Evolutionary conservation across 1,284 basidiomycete genomes (phyloP), one percentile per base, ranked within the genome.

Genomic region (Paramarasmius palmivorus): DNA sequence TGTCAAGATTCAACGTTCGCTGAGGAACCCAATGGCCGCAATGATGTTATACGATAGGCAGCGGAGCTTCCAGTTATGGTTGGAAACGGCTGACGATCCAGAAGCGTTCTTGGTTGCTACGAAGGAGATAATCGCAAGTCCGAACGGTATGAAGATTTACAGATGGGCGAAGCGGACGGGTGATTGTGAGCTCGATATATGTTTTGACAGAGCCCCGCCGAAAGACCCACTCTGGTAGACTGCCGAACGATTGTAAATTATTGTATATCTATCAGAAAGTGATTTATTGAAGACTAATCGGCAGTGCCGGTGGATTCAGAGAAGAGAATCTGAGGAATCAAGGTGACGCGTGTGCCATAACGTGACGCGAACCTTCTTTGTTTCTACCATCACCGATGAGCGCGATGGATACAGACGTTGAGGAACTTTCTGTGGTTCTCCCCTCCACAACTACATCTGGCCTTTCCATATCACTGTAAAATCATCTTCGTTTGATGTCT

Each of bases 381-480:
- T 35, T 12, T 17, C 19, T 34, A 23, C 25, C 54, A 74, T 29
- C 15, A n/a, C 25, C 60, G 44, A 87, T 87, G 83, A 81, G 73
- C 62, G 79, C 83, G 45, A 90, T 90, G 88, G 88, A 91, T 52
- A 84, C 85, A 38, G 88, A 90, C 61, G 35, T 50, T 19, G 55
- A 53, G 25, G 88, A 89, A 56, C 71, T 82, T 19, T 79, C 87
- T 22, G 85, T 90, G 20, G 85, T 91, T 19, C 72, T 90, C 4
- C 80, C 88, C 23, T 79, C 86, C 2, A 81, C 78, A 10, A 84
- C 84, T 4, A 79, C 80, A 0, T 90, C 89, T 34, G 86, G 87
- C 6, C 72, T 91, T 46, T 83, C 86, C 2, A 72, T 91, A 52
- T 83, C 86, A 26, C 70, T 91, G 88, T 91, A 63, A 59, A 86